phyloP scores from a whole-genome alignment of 1,139 yeast species.

The Debaryomycetaceae sp. region DNA sequence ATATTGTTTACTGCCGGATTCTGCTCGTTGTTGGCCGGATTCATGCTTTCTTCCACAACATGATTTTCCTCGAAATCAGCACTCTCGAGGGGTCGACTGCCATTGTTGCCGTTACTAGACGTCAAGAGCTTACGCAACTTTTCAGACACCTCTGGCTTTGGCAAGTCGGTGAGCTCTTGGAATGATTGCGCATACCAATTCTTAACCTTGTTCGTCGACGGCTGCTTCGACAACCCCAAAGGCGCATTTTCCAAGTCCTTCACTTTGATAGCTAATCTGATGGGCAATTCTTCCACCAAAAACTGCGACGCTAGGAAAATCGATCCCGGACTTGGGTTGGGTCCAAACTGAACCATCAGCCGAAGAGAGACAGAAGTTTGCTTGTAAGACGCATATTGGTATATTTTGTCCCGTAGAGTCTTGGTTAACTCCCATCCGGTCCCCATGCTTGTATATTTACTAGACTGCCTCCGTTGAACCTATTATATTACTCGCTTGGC shows the following conservation, averaged over 20 bases:
- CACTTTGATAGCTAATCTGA: conserved; percentile 80
- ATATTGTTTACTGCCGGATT: conserved; percentile 44
- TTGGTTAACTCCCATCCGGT: conserved; percentile 48
- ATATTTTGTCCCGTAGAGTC: conserved; percentile 37
- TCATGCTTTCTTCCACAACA: conserved; percentile 8
- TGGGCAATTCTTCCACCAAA: conserved; percentile 83
- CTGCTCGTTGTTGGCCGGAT: conserved; percentile 31
- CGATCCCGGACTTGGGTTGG: conserved; percentile 72
- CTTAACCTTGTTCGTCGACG: conserved; percentile 71
- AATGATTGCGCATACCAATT: conserved; percentile 93
- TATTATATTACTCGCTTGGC: neutral
- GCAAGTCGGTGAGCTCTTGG: conserved; percentile 67
- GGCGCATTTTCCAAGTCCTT: conserved; percentile 83
- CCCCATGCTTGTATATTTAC: conserved; percentile 31
- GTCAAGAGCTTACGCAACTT: conserved; percentile 34
- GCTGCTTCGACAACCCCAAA: conserved; percentile 66
- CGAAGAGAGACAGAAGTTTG: conserved; percentile 83
- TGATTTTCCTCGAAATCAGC: conserved; percentile 15
- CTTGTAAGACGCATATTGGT: conserved; percentile 64
- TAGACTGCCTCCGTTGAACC: neutral
- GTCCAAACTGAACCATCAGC: conserved; percentile 94
- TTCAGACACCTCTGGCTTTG: conserved; percentile 44
- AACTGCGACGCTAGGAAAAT: conserved; percentile 82
- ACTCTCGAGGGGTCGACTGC: conserved; percentile 6
- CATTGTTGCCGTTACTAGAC: conserved; percentile 11